A percentile compares a stretch with the other conserved stretches of the same genome.
phyloP scores from a whole-genome alignment of 495 filamentous ascomycete genomes.

The Annulohypoxylon stygium region DNA sequence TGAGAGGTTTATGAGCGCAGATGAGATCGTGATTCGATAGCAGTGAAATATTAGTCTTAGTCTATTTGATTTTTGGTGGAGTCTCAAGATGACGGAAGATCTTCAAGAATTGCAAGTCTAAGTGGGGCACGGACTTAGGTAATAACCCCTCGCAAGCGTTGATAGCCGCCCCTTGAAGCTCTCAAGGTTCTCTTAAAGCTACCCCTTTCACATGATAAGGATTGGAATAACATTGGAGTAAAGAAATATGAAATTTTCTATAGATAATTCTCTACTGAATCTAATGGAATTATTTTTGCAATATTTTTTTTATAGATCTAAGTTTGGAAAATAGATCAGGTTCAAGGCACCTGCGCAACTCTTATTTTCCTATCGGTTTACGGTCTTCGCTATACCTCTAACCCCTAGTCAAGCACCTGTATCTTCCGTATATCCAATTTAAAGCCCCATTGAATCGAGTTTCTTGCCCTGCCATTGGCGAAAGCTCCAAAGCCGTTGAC shows the following conservation, averaged over 20 bases:
- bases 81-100: constrained; percentile 40
- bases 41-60: constrained; percentile 1
- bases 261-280: background rate
- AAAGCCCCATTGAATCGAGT: constrained; percentile 26
- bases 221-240: background rate
- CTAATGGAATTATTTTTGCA: too few species aligned
- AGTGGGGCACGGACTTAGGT: background rate
- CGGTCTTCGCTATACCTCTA: background rate
- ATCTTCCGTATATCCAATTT: background rate
- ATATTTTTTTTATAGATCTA: background rate
- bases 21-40: background rate
- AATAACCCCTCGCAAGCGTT: background rate
- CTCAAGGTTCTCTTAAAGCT: background rate
- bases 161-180: constrained; percentile 1
- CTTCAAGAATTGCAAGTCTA: background rate
- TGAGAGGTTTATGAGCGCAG: background rate
- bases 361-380: background rate
- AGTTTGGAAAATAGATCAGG: background rate
- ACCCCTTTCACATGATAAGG: background rate
- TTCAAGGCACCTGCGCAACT: background rate
- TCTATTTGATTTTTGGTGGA: constrained; percentile 17
- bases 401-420: background rate
- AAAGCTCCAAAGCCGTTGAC: background rate
- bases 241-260: background rate
- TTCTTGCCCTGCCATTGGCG: constrained; percentile 20